Evolutionary conservation across 768 basidiomycete species (phyloP), one percentile per base, ranked within the genome.

Genomic region (Astraeus odoratus): DNA sequence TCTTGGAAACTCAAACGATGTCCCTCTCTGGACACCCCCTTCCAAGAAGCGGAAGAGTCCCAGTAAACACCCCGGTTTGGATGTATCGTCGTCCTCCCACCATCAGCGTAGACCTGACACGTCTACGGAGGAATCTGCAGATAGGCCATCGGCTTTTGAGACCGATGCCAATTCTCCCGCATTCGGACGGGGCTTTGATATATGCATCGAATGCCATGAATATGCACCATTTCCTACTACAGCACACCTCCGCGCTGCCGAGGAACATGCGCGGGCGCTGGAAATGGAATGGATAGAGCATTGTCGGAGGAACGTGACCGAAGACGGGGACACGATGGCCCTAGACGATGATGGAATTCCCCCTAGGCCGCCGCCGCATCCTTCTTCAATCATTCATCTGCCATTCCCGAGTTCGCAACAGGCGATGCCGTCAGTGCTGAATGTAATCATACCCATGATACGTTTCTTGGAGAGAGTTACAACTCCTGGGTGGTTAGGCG

Each of bases 151-250:
- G 35, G 61, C 69, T 15, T 72, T 71, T 49, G 59, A 67, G 41
- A 55, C 57, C 26, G 49, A 36, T 18, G 34, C 59, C 24, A 75
- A 76, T 44, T 71, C 73, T 51, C 74, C 76, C 13, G 55, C 51
- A 24, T 50, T 67, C n/a, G 81, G 80, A 26, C 68, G 74, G 48
- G 87, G 86, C 13, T 92, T 81, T 57, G 83, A 91, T 56, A 77
- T 95, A 34, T 93, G 89, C 60, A 77, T 95, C 49, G 90, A 95
- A 65, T 89, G 87, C 57, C 84, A 87, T 56, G 88, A 93, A 51
- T 68, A 78, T 26, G 86, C 87, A 2, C 80, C 81, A 12, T 83
- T 86, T 61, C 86, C 90, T 0, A 71, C 72, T n/a, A 46, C 71
- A 0, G 70, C 76, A 27, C 82, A 86, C 55, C 63, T 90, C 29